Evolutionary conservation across 164 flowering plant species (phyloP).

Genomic region (Sextonia rubra): DNA sequence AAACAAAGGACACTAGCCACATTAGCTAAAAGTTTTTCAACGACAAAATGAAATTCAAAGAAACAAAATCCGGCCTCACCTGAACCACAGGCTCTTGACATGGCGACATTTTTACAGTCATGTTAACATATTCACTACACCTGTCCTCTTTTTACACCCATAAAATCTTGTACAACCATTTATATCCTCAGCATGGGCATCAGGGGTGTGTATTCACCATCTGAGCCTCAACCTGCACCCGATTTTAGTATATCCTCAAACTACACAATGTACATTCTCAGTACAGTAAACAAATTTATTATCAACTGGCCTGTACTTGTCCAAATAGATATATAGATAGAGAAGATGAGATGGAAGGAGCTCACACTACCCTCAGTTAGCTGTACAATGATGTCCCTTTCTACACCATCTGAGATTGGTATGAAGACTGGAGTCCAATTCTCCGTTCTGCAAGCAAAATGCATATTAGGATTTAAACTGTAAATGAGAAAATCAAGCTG

Average conservation of each 20-base stretch:
- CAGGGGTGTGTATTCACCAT: slow-evolving; percentile 37
- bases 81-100: slow-evolving; percentile 47
- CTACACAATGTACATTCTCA: slow-evolving; percentile 62
- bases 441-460: slow-evolving; percentile 66
- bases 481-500: not conserved
- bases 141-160: slow-evolving; percentile 53
- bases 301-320: slow-evolving; percentile 29
- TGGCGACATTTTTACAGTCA: slow-evolving; percentile 63
- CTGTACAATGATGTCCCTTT: slow-evolving; percentile 64
- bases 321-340: slow-evolving; percentile 27
- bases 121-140: slow-evolving; percentile 38
- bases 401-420: slow-evolving; percentile 34
- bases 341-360: slow-evolving; percentile 25
- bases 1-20: slow-evolving; percentile 4
- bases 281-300: slow-evolving; percentile 51
- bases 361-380: slow-evolving; percentile 66
- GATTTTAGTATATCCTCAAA: slow-evolving; percentile 65
- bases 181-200: slow-evolving; percentile 51
- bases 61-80: slow-evolving; percentile 36
- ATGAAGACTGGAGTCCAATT: slow-evolving; percentile 49
- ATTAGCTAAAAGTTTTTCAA: slow-evolving; percentile 21
- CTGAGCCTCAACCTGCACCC: slow-evolving; percentile 53
- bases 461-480: not conserved
- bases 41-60: not conserved
- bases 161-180: slow-evolving; percentile 44